These are phyloP conservation scores for Phytophthora europaea DNA, from an alignment of 352 stramenopile genomes.

Conservation along the genomic window DNA sequence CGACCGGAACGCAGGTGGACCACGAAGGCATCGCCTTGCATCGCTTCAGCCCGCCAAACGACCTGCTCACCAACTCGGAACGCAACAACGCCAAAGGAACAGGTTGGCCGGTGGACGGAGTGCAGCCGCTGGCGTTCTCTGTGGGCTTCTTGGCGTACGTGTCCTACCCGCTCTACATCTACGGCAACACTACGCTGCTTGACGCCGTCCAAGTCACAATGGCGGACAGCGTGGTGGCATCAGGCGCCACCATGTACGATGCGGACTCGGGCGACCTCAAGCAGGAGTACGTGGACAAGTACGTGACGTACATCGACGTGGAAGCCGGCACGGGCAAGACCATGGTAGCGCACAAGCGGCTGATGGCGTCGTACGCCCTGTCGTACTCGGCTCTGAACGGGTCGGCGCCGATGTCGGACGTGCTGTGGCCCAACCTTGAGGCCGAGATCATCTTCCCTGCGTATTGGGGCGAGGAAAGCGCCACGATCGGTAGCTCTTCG, in stretches of 20 bases:
- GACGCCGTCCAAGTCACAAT: constrained; percentile 64
- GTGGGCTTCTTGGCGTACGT: constrained; percentile 73
- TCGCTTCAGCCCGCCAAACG: constrained; percentile 52
- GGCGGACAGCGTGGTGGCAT: constrained; percentile 49
- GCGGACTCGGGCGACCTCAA: constrained; percentile 48
- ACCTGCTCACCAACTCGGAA: constrained; percentile 42
- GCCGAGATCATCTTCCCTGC: constrained; percentile 66
- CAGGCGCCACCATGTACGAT: constrained; percentile 52
- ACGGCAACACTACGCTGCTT: constrained; percentile 60
- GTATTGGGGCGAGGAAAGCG: constrained; percentile 68
- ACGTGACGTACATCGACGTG: constrained; percentile 71
- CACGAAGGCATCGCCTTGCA: constrained; percentile 55
- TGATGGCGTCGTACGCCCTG: constrained; percentile 69
- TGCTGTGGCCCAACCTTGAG: constrained; percentile 65
- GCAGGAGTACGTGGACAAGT: constrained; percentile 53
- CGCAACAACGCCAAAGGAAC: constrained; percentile 53
- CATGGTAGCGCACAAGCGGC: constrained; percentile 71
- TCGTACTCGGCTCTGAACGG: constrained; percentile 47
- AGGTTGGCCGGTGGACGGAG: constrained; percentile 67
- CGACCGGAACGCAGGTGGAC: constrained; percentile 48
- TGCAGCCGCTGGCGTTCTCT: constrained; percentile 72
- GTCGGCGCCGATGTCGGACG: constrained; percentile 62
- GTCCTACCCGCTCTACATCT: constrained; percentile 75
- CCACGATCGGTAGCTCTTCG: constrained; percentile 41
- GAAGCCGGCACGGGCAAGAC: constrained; percentile 77